A percentile compares a stretch with the other conserved stretches of the same genome.
Conservation (phyloP, 805 yeast species). For the Candida hungchunana region DNA sequence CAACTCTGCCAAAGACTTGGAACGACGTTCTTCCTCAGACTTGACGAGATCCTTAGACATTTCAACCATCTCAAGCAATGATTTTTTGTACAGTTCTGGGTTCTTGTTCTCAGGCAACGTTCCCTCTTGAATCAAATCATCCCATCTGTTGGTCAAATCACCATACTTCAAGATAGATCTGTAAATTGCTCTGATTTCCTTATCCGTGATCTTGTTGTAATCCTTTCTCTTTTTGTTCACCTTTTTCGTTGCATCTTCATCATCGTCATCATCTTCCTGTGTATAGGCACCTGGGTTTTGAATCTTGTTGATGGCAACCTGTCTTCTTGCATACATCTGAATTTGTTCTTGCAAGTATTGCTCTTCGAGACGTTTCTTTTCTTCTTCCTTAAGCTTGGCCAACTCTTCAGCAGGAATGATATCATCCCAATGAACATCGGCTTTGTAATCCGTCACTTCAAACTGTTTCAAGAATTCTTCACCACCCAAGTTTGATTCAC, state of each 20-base stretch:
- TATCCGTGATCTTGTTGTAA: constrained; percentile 64
- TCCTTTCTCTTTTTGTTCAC: constrained; percentile 32
- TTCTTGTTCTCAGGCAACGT: constrained; percentile 80
- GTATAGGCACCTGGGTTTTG: constrained; percentile 42
- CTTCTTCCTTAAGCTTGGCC: constrained; percentile 84
- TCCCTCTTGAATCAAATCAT: constrained; percentile 84
- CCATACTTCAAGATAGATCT: constrained; percentile 80
- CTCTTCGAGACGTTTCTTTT: constrained; percentile 81
- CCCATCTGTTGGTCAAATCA: constrained; percentile 72
- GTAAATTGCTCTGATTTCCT: constrained; percentile 83
- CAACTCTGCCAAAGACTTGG: constrained; percentile 48
- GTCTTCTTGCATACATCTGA: constrained; percentile 78
- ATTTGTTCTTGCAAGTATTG: constrained; percentile 84
- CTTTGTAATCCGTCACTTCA: constrained; percentile 97
- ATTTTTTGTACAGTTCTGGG: constrained; percentile 69
- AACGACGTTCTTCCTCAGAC: constrained; percentile 62
- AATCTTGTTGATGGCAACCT: constrained; percentile 64
- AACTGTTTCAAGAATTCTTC: constrained; percentile 96
- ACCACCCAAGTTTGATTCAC: constrained; percentile 97
- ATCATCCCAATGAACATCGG: constrained; percentile 98
- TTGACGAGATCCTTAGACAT: constrained; percentile 57
- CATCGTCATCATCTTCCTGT: constrained; percentile 37
- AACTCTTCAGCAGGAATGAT: constrained; percentile 95
- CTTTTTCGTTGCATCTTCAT: constrained; percentile 33
- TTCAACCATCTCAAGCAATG: constrained; percentile 67